Evolutionary conservation across 2,329 filamentous ascomycete species (phyloP).

Genomic region (Tolypocladium tropicale): DNA sequence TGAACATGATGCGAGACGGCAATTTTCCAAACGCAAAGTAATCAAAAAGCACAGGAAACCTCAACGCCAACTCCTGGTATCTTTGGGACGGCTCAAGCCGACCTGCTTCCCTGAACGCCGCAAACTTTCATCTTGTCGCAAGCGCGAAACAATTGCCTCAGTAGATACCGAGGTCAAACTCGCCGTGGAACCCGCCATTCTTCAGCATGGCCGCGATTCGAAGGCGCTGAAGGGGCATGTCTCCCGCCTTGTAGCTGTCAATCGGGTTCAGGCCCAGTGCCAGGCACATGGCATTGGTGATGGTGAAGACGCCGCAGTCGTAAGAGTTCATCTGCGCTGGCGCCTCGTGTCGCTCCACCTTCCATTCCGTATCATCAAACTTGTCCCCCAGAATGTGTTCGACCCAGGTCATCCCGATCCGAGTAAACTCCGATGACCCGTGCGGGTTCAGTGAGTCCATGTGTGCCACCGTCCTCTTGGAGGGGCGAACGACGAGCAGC

Average conservation of each 20-base stretch:
- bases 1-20: background rate
- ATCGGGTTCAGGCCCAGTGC: constrained; percentile 41
- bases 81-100: background rate
- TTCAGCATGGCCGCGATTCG: constrained; percentile 56
- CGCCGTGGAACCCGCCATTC: constrained; percentile 54
- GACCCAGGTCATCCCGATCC: constrained; percentile 43
- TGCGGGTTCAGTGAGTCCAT: constrained; percentile 52
- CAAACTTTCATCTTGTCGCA: background rate
- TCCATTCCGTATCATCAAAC: constrained; percentile 52
- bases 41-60: background rate
- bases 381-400: constrained; percentile 40
- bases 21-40: background rate
- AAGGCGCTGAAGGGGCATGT: constrained; percentile 50
- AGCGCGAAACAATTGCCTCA: constrained; percentile 7
- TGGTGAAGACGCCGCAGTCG: constrained; percentile 70
- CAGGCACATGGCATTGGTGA: constrained; percentile 60
- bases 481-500: constrained; percentile 54
- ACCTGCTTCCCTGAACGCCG: background rate
- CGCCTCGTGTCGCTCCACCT: constrained; percentile 35
- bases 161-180: constrained; percentile 40
- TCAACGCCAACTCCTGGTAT: background rate
- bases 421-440: constrained; percentile 29
- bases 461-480: constrained; percentile 51
- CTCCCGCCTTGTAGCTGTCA: constrained; percentile 35
- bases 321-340: constrained; percentile 54